These are phyloP conservation scores for Jackrogersella minutella DNA, from an alignment of 495 filamentous ascomycete species.

Conservation along the genomic window DNA sequence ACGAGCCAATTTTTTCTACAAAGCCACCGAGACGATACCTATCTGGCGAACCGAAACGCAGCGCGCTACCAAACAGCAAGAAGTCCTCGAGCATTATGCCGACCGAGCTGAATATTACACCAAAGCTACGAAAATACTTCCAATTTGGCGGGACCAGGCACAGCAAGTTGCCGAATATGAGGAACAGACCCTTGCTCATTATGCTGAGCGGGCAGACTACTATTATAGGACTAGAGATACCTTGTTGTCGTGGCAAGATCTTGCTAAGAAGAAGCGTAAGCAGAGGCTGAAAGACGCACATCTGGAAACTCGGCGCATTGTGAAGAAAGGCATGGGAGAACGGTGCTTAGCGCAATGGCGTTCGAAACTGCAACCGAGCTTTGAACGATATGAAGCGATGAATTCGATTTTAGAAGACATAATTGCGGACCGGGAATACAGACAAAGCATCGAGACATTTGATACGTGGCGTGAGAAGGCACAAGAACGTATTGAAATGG, in stretches of 20 bases:
- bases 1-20: conserved; percentile 42
- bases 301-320: conserved; percentile 43
- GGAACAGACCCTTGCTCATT: conserved; percentile 27
- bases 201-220: conserved; percentile 40
- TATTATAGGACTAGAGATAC: conserved; percentile 40
- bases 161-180: conserved; percentile 19
- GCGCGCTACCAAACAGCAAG: conserved; percentile 25
- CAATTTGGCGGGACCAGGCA: conserved; percentile 43
- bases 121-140: conserved; percentile 37
- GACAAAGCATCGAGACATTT: conserved; percentile 49
- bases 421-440: conserved; percentile 35
- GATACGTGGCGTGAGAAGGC: conserved; percentile 53
- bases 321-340: conserved; percentile 45
- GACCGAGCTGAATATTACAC: conserved; percentile 40
- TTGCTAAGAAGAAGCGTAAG: conserved; percentile 41
- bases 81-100: conserved; percentile 32
- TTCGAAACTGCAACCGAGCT: conserved; percentile 38
- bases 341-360: conserved; percentile 44
- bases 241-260: conserved; percentile 35
- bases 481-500: conserved; percentile 29
- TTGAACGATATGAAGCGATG: conserved; percentile 35
- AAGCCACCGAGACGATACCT: conserved; percentile 36
- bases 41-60: conserved; percentile 40
- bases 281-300: conserved; percentile 42
- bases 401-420: conserved; percentile 31